Conservation (phyloP, 306 rosid species). For the Vachellia pachyceras region DNA sequence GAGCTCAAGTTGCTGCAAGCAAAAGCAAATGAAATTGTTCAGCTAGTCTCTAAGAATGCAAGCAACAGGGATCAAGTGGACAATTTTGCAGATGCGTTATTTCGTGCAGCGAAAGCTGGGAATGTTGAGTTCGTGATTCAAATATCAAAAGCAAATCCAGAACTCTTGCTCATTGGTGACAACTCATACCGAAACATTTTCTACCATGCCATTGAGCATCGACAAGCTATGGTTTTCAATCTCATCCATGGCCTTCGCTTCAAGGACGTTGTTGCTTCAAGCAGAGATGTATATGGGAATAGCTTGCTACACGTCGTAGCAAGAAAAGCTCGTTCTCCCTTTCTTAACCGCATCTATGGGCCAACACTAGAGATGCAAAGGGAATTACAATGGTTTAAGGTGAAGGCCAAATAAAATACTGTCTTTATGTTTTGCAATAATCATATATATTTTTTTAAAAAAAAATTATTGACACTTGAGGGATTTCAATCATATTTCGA, state of each 20-base stretch:
- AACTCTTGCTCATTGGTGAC: not conserved
- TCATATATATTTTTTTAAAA: too few species aligned
- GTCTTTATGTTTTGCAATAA: too few species aligned
- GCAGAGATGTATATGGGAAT: accelerated
- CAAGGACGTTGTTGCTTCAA: not conserved
- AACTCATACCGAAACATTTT: accelerated
- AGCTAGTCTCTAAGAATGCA: too few species aligned
- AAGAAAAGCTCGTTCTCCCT: not conserved
- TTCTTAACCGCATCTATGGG: not conserved
- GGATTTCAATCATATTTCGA: too few species aligned
- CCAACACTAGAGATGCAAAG: not conserved
- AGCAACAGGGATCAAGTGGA: too few species aligned
- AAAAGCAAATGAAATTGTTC: too few species aligned
- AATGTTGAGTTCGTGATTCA: not conserved
- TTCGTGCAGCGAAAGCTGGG: not conserved
- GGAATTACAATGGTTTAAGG: not conserved
- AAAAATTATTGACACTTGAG: too few species aligned
- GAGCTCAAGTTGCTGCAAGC: too few species aligned
- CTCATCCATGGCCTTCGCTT: not conserved
- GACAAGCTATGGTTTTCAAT: slow-evolving; percentile 23
- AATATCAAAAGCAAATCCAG: not conserved
- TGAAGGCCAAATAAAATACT: too few species aligned
- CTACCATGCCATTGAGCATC: not conserved
- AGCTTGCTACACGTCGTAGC: slow-evolving; percentile 7
- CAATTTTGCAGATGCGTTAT: not conserved